These are phyloP conservation scores for Podaxis sp. DNA, from an alignment of 768 basidiomycete species.

Conservation along the genomic window DNA sequence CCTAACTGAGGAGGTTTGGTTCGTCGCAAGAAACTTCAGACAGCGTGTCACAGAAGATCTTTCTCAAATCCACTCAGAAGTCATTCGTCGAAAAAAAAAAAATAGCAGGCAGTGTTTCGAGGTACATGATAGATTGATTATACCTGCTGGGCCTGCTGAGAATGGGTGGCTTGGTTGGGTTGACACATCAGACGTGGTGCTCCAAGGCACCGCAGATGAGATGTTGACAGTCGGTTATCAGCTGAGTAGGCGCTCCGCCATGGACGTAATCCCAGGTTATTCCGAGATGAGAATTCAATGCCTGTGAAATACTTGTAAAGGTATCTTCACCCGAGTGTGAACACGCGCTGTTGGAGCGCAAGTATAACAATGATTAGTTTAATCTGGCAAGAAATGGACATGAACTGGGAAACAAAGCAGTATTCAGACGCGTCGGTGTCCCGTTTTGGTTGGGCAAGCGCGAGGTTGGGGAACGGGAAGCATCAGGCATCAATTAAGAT, in stretches of 20 bases:
- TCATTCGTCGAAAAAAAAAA: not conserved
- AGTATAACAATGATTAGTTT: not conserved
- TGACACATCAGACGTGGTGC: constrained; percentile 2
- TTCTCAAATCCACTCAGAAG: not conserved
- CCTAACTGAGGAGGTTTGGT: not conserved
- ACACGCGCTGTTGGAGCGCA: not conserved
- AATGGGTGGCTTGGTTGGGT: not conserved
- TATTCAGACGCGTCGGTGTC: not conserved
- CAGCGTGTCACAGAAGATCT: not conserved
- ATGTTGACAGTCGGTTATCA: not conserved
- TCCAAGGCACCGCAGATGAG: constrained; percentile 10
- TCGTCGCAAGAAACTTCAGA: not conserved
- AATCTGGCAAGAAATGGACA: not conserved
- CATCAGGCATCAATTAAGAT: constrained; percentile 4
- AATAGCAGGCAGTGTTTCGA: not conserved
- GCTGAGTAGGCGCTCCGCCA: not conserved
- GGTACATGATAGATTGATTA: not conserved
- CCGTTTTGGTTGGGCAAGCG: constrained; percentile 1
- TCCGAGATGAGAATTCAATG: not conserved
- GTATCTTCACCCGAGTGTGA: not conserved
- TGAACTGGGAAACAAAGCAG: not conserved
- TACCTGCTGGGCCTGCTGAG: not conserved
- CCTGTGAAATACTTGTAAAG: not conserved
- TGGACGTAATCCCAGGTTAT: not conserved
- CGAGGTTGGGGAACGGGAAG: not conserved